Base-by-base conservation (phyloP, 768 basidiomycete genomes). In the Phlebiopsis gigantea region DNA sequence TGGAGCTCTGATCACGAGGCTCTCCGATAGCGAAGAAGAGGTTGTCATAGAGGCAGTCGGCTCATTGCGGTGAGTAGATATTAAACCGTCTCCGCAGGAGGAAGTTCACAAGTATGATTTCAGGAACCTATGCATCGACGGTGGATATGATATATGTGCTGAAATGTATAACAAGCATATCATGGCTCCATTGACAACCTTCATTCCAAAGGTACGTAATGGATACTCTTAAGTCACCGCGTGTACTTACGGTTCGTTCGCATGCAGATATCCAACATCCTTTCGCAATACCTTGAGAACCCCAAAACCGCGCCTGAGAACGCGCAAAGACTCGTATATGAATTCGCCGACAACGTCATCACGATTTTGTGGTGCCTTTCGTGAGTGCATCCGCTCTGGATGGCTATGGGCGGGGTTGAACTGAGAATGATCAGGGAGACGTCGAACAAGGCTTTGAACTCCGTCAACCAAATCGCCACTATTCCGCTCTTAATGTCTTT, bases 101-200 rank as follows among this genome's bases (percentile, higher is more conserved):
- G 21, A 19, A 4, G 22, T 28, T 45, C 28, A 50, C 22, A 5
- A n/a, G 15, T 22, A 28, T 5, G 30, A 4, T 6, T 25, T 30
- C 65, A 97, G 94, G 60, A 98, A 97, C 73, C 72, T 98, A 14
- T 93, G 92, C 65, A 87, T 98, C 65, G 95, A 98, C 66, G 95
- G 94, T 15, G 95, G 95, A 51, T 90, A 91, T 67, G 93, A 97
- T 61, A 89, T 97, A 46, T 95, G 94, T 64, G 92, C 89, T 1
- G 93, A 97, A 71, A 95, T 98, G 91, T 95, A 88, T 73, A 97
- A 98, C 71, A 97, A 97, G 75, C 91, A 90, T 62, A 85, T 97
- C 45, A 75, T 97, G 49, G 79, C 84, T 5, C 90, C 90, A 2
- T 70, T 93, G 57, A 83, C 77, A 62, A 77, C 80, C 0, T 90